Evolutionary conservation across 1,284 basidiomycete genomes (phyloP).

Genomic region (Ceratobasidium sp.): DNA sequence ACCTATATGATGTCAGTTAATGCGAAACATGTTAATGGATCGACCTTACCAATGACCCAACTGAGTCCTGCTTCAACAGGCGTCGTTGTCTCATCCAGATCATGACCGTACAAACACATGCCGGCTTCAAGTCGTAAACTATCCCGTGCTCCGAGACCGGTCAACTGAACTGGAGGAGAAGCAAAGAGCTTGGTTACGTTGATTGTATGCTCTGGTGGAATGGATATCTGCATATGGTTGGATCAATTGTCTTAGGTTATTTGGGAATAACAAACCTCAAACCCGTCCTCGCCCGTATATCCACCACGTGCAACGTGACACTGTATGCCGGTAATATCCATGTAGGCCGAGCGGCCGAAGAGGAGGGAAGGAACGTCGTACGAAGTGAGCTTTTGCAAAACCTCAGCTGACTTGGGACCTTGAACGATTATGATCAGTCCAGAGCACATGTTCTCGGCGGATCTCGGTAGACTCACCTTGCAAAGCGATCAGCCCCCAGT

Average conservation of each 20-base stretch:
- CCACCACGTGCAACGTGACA: slow-evolving; percentile 95
- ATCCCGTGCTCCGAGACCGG: slow-evolving; percentile 93
- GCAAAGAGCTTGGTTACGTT: slow-evolving; percentile 77
- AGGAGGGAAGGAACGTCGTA: slow-evolving; percentile 75
- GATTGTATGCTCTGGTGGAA: slow-evolving; percentile 79
- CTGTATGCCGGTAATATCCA: slow-evolving; percentile 77
- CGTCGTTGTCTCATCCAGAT: slow-evolving; percentile 85
- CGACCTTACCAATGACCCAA: slow-evolving; percentile 84
- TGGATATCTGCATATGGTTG: slow-evolving; percentile 73
- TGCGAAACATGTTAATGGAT: not conserved
- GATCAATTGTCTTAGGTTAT: not conserved
- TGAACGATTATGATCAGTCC: slow-evolving; percentile 26
- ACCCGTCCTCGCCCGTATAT: slow-evolving; percentile 99
- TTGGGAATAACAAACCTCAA: slow-evolving; percentile 68
- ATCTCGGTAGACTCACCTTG: slow-evolving; percentile 64
- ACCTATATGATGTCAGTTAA: slow-evolving; percentile 54
- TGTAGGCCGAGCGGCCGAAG: slow-evolving; percentile 81
- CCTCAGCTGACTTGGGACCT: slow-evolving; percentile 85
- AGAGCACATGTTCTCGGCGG: not conserved
- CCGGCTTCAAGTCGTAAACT: slow-evolving; percentile 94
- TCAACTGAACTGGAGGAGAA: slow-evolving; percentile 78
- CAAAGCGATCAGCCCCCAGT: slow-evolving; percentile 89
- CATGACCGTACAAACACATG: slow-evolving; percentile 97
- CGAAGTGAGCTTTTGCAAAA: slow-evolving; percentile 76
- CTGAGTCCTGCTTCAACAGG: slow-evolving; percentile 90